Base-by-base conservation (phyloP, 2,329 filamentous ascomycete species). In the Septoria petroselini region DNA sequence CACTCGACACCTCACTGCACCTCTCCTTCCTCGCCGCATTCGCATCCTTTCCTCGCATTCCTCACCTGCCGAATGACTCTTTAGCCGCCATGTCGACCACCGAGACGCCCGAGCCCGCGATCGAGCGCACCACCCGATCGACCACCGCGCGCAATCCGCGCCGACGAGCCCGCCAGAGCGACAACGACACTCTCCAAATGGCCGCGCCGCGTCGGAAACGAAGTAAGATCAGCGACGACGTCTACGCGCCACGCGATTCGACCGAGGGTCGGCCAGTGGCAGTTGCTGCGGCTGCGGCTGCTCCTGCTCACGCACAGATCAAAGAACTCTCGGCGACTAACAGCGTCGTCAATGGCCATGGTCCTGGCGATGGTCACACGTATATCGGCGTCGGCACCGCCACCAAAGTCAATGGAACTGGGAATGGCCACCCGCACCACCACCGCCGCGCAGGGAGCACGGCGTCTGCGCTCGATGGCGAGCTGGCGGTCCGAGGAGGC, bases 221-320 rank as follows among this genome's bases (percentile, higher is more conserved):
- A 44, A 76, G 71, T 65, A 76, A 74, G 55, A 58, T 76, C 47
- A 68, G 66, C 46, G 68, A 71, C 31, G 69, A 71, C 23, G 70
- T 65, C n/a, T 74, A 72, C 44, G 48, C 57, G 18, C 47, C 62
- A 21, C 58, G 60, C 15, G 55, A 51, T 11, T 55, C 48, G 7
- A 53, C 50, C 15, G 57, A 60, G 33, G 43, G 43, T 6, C 33
- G 27, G 33, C 33, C 34, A 14, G 25, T 15, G 11, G 43, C 35
- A n/a, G 21, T 29, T 23, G 25, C 29, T 21, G 43, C 51, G 41
- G 46, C 44, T 19, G 33, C n/a, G n/a, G n/a, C n/a, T n/a, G n/a
- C n/a, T n/a, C n/a, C n/a, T n/a, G n/a, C n/a, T n/a, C n/a, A n/a
- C n/a, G n/a, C 49, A 14, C 42, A 54, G 21, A 43, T 46, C 4